These are phyloP conservation scores for Cadophora gregata DNA, from an alignment of 2,329 filamentous ascomycete genomes.

Conservation along the genomic window DNA sequence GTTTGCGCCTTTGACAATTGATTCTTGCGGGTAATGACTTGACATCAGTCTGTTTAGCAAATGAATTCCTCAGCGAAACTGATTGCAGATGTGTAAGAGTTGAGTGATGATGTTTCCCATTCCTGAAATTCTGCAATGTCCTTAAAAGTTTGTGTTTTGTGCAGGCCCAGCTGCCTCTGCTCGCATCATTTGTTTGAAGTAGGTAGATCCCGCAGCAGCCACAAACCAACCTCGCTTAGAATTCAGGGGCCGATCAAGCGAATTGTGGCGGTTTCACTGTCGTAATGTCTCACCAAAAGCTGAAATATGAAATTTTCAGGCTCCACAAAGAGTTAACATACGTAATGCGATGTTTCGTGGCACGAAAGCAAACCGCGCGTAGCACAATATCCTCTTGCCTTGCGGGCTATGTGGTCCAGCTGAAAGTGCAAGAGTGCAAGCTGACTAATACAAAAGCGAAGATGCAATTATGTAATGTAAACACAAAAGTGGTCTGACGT, in stretches of 20 bases:
- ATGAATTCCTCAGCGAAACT: not conserved
- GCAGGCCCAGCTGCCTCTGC: not conserved
- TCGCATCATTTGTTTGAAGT: too few relatives aligned
- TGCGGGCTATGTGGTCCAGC: not conserved
- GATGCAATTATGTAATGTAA: conserved; percentile 17
- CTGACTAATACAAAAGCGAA: conserved; percentile 1
- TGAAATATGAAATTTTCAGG: not conserved
- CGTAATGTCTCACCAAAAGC: conserved; percentile 1
- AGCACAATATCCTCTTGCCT: not conserved
- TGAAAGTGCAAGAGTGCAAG: conserved; percentile 8
- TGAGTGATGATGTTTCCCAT: not conserved
- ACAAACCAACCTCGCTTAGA: not conserved
- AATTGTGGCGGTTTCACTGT: conserved; percentile 5
- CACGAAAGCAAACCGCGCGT: too few relatives aligned
- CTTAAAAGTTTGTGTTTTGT: not conserved
- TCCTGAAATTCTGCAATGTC: not conserved
- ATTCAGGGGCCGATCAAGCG: conserved; percentile 1
- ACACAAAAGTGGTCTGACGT: conserved; percentile 5
- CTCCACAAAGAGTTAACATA: not conserved
- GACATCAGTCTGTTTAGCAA: not conserved
- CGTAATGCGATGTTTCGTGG: not conserved
- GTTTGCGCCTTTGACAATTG: not conserved
- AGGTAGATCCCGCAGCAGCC: too few relatives aligned
- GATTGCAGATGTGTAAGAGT: not conserved
- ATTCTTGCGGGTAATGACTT: not conserved